Evolutionary conservation across 257 asterid species (phyloP), one percentile per base, ranked within the genome.

Genomic region (Solanum appendiculatum): DNA sequence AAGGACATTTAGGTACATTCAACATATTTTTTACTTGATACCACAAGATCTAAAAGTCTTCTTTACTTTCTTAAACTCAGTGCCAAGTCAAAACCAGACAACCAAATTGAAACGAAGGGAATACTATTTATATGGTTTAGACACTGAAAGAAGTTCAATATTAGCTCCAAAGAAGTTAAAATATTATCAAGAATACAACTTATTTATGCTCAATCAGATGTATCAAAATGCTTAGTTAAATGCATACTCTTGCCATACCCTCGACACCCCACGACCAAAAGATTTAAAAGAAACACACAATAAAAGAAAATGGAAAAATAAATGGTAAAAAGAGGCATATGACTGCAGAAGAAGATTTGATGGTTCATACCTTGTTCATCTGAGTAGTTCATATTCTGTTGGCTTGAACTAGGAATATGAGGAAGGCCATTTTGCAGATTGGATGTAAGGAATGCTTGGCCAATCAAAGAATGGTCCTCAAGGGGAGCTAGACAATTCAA

Each of bases 331-430:
- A 33, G 51, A 33, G 54, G 34, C 13, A 56, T 34, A 56, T n/a
- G 73, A 83, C 86, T 56, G 21, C 20, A 36, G 68, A 60, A 60
- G 51, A 84, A 54, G 70, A 14, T 37, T 29, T 46, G 70, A 51
- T 51, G n/a, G 25, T 39, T 70, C 83, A 46, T 90, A 96, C 98
- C 98, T 85, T 90, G 93, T 82, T 90, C 92, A 85, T 75, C 90
- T 5, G 51, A 93, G 82, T 90, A 91, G 86, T 81, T 69, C 86
- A 88, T 82, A 56, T 85, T 92, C 85, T 85, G 92, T 81, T 90
- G 88, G 82, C 87, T 73, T 72, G 87, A 46, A 86, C 85, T 77
- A 83, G 91, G 92, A 89, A 86, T 70, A 51, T 86, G 63, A 31
- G 83, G 88, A 86, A 87, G 86, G 88, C 87, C 92, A 36, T 88